Evolutionary conservation across 805 yeast genomes (phyloP).

Genomic region (Kuraishia molischiana): DNA sequence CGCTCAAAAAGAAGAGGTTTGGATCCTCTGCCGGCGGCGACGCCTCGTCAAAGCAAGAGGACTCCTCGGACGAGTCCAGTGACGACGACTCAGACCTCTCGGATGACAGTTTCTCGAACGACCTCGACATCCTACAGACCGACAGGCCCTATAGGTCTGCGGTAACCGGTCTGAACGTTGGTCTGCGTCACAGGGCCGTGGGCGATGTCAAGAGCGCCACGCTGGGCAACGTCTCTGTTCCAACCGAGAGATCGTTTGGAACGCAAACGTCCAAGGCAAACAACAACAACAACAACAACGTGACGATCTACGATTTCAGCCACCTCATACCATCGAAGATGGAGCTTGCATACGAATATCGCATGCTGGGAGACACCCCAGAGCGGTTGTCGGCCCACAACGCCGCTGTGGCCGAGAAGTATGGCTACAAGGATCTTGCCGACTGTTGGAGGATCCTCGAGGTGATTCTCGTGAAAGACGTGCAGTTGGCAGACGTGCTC

Average conservation of each 20-base stretch:
- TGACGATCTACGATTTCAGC: constrained; percentile 54
- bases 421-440: constrained; percentile 53
- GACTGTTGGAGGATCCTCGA: constrained; percentile 67
- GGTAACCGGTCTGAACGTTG: constrained; percentile 38
- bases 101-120: constrained; percentile 55
- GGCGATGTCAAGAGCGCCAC: constrained; percentile 10
- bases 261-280: constrained; percentile 14
- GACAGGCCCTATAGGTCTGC: constrained; percentile 43
- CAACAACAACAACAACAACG: constrained; percentile 40
- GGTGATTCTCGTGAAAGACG: constrained; percentile 33
- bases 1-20: constrained; percentile 16
- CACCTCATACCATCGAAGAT: constrained; percentile 67
- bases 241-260: constrained; percentile 24
- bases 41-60: constrained; percentile 2
- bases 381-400: constrained; percentile 60
- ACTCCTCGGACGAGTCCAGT: constrained; percentile 7
- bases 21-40: constrained; percentile 8
- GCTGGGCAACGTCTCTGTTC: constrained; percentile 23
- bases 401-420: constrained; percentile 54
- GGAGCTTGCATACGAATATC: constrained; percentile 59
- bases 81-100: constrained; percentile 19
- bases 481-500: constrained; percentile 12
- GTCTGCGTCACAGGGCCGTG: constrained; percentile 10
- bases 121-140: constrained; percentile 54
- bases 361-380: constrained; percentile 54